phyloP scores from a whole-genome alignment of 768 basidiomycete genomes.

The Leccinellum rugosiceps region DNA sequence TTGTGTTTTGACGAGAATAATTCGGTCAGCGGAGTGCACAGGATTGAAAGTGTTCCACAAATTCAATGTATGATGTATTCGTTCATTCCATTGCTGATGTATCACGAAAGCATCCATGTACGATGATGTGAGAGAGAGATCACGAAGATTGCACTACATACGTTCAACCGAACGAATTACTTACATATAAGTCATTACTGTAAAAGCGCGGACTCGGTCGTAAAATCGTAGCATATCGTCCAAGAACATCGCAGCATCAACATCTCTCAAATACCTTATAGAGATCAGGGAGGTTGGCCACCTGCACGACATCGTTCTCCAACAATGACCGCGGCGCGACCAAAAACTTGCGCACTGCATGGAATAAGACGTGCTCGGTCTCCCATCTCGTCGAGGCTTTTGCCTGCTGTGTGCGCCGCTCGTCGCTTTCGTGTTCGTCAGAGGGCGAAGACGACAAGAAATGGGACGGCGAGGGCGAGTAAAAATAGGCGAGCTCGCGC shows the following conservation, averaged over 20 bases:
- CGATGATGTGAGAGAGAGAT: background rate
- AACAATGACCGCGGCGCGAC: conserved; percentile 61
- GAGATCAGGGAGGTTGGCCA: conserved; percentile 86
- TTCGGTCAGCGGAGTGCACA: background rate
- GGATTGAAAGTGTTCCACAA: background rate
- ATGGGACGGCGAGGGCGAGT: conserved; percentile 49
- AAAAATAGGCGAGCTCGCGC: conserved; percentile 89
- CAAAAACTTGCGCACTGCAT: conserved; percentile 77
- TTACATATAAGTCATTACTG: background rate
- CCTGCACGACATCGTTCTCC: conserved; percentile 76
- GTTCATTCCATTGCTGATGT: background rate
- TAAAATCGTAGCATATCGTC: background rate
- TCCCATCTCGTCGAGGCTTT: conserved; percentile 68
- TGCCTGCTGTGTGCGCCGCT: conserved; percentile 34
- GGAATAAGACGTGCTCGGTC: conserved; percentile 88
- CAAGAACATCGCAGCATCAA: conserved; percentile 34
- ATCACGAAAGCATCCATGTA: background rate
- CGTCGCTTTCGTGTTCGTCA: conserved; percentile 42
- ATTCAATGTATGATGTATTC: background rate
- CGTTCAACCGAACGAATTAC: background rate
- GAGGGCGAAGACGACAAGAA: conserved; percentile 10
- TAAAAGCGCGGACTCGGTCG: background rate
- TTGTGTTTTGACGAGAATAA: background rate
- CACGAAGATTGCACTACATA: background rate
- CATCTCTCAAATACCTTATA: conserved; percentile 96